A percentile compares a stretch with the other conserved stretches of the same genome.
Evolutionary conservation across 768 basidiomycete genomes (phyloP).

Genomic region (Suillus discolor): DNA sequence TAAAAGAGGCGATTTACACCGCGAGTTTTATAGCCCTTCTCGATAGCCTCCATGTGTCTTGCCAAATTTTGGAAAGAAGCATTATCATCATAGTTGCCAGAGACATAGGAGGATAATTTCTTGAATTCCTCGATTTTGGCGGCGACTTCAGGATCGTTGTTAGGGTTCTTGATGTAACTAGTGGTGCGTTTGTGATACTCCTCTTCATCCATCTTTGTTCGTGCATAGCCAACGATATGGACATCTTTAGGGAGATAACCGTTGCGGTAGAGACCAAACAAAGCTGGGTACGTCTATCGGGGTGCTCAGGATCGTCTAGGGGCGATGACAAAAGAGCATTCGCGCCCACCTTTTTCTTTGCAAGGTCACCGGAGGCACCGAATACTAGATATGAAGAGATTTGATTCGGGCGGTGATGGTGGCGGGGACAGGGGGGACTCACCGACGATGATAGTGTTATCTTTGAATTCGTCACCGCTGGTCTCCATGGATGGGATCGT

Average conservation of each 20-base stretch:
- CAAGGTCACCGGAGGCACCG: constrained; percentile 95
- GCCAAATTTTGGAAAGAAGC: constrained; percentile 78
- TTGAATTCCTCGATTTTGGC: constrained; percentile 84
- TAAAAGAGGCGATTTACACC: constrained; percentile 89
- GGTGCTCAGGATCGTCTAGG: constrained; percentile 47
- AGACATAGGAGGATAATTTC: constrained; percentile 73
- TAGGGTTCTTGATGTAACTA: constrained; percentile 81
- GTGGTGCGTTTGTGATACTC: constrained; percentile 87
- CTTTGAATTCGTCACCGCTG: constrained; percentile 68
- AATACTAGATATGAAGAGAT: constrained; percentile 56
- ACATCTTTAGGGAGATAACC: constrained; percentile 80
- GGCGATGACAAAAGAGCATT: background rate
- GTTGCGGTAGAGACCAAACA: constrained; percentile 85
- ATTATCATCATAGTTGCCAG: constrained; percentile 88
- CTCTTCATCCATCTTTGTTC: constrained; percentile 87
- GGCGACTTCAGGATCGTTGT: constrained; percentile 59
- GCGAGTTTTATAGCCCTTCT: constrained; percentile 63
- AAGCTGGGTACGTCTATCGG: constrained; percentile 87
- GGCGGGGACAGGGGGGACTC: constrained; percentile 35
- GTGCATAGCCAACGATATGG: constrained; percentile 94
- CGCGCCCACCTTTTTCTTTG: constrained; percentile 90
- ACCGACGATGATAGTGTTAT: constrained; percentile 92
- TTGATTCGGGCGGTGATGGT: constrained; percentile 14
- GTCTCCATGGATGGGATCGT: constrained; percentile 91
- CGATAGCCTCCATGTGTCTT: constrained; percentile 75